These are phyloP conservation scores for Tolypocladium album DNA, from an alignment of 2,329 filamentous ascomycete species.

Conservation along the genomic window DNA sequence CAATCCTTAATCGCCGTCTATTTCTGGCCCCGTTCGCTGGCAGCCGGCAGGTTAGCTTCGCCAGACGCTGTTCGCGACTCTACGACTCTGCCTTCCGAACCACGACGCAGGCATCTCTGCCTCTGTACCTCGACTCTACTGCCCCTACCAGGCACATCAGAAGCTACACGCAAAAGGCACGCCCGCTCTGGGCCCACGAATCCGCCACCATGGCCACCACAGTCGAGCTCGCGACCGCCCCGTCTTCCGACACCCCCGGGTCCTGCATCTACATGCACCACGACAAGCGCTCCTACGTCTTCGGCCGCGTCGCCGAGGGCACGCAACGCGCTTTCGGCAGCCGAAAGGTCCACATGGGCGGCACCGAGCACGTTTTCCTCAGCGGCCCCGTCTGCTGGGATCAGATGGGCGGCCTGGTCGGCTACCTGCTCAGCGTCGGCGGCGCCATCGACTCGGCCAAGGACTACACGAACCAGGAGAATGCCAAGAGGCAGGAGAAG, in stretches of 20 bases:
- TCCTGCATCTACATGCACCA: conserved; percentile 70
- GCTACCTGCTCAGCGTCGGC: conserved; percentile 75
- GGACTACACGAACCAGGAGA: conserved; percentile 27
- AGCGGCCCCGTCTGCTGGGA: conserved; percentile 68
- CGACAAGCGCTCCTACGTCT: conserved; percentile 71
- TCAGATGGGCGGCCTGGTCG: conserved; percentile 71
- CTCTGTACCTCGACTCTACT: neutral
- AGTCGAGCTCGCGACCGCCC: conserved; percentile 67
- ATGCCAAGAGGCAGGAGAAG: conserved; percentile 28
- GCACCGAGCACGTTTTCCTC: conserved; percentile 70
- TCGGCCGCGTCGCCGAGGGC: conserved; percentile 76
- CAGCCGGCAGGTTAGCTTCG: neutral
- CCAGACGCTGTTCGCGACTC: neutral
- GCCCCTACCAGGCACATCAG: too few relatives aligned
- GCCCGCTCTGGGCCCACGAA: neutral
- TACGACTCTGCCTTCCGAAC: neutral
- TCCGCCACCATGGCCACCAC: conserved; percentile 54
- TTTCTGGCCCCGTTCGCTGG: conserved; percentile 1
- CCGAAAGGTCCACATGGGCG: conserved; percentile 52
- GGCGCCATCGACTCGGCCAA: conserved; percentile 46
- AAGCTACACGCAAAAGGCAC: neutral
- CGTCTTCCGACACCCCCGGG: conserved; percentile 80
- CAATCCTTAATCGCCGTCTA: conserved; percentile 1
- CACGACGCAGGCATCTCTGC: neutral
- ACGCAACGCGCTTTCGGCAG: conserved; percentile 68